Evolutionary conservation across 352 stramenopile species (phyloP), one percentile per base, ranked within the genome.

Genomic region (Phytopythium vexans): DNA sequence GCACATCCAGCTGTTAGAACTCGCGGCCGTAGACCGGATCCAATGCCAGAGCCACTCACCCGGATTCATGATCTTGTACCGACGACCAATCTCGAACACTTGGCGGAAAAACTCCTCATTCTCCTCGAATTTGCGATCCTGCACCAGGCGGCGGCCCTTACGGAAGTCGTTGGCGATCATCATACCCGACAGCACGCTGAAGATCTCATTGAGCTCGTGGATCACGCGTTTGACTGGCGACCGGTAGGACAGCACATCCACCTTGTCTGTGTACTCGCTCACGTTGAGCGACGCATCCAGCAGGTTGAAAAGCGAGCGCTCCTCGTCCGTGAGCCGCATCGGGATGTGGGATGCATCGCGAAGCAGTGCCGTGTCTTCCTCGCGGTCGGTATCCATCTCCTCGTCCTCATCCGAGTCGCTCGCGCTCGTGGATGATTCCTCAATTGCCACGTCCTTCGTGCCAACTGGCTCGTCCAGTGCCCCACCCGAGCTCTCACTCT

Each of bases 61-160:
- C 27, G 93, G 93, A 58, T 98, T 98, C 71, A 97, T 91, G 42
- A 98, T 89, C 61, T 98, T 98, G 72, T 98, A 97, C 8, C 93
- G 84, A 16, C 93, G 82, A n/a, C 88, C 90, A 40, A 98, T 88
- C 68, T 96, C 86, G 63, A 95, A 96, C 12, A 95, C 77, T 37
- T 82, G 54, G 36, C 79, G 74, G 54, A 96, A 92, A 38, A 95
- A 92, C 0, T 72, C 64, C 27, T 78, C 78, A 54, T 95, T 96
- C 34, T 92, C 75, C 39, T 73, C 69, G 48, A 88, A 86, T 56
- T 89, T 74, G 9, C 75, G 71, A 16, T 76, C 58, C 45, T 76
- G 63, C 52, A 93, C 62, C 35, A 89, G 56, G 15, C 72, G 58
- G 39, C 82, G 76, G 33, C 79, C 79, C 52, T 75, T 66, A 32